Base-by-base conservation (phyloP, 2,329 filamentous ascomycete species). In the Botrytis byssoidea region DNA sequence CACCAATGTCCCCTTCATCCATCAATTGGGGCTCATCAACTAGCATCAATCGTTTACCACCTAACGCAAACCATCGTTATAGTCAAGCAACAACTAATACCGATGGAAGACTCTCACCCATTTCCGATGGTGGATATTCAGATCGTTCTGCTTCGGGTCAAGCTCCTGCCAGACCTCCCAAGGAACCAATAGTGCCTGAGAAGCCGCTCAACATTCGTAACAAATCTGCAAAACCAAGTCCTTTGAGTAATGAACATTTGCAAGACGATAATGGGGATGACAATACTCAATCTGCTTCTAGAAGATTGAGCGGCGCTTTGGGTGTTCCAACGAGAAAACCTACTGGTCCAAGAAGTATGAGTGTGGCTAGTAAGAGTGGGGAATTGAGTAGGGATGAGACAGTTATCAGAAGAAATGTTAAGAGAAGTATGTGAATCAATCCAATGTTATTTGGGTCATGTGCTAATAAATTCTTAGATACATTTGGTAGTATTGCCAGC, bases 21-120 rank as follows among this genome's bases (percentile, higher is more conserved):
- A 83, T 88, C 0, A 88, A 91, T 72, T 91, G 89, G 88, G 88
- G 88, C 20, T 91, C 89, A 1, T 86, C 85, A 64, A 88, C 87
- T 55, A 90, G 88, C 76, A 83, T 91, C 12, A 83, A 87, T 78
- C 86, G 88, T 42, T 71, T 81, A 10, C 79, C 79, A 85, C 86
- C 51, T 86, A 20, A 86, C 83, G 73, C 89, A 85, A 84, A 90
- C 18, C 83, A 87, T 79, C 85, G 88, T 14, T 86, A 82, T 72
- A 81, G 80, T 72, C 76, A 78, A 48, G 76, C 75, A 16, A 81
- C 79, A 6, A 80, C 76, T 48, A 77, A 77, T 42, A 79, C 77
- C 55, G 68, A 71, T 18, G 76, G 77, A 44, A 77, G 77, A 44
- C 75, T 79, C 55, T 80, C 79, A 29, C 80, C 80, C 20, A 76